Evolutionary conservation across 1,139 yeast genomes (phyloP).

Genomic region (Pneumocystis sp.): DNA sequence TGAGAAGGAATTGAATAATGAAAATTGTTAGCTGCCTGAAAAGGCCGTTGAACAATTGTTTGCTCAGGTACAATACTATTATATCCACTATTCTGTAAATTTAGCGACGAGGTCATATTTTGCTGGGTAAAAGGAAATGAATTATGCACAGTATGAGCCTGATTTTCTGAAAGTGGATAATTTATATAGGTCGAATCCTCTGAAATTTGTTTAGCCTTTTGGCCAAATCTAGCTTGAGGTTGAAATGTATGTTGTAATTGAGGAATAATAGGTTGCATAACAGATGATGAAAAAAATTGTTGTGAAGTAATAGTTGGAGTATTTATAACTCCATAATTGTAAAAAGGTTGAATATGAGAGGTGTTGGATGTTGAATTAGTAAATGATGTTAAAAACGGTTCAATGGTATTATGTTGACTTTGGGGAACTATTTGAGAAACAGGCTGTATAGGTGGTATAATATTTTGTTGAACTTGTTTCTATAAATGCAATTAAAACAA

Average conservation of each 20-base stretch:
- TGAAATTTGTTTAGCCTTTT: background rate
- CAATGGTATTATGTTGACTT: background rate
- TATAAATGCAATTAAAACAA: background rate
- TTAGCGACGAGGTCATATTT: background rate
- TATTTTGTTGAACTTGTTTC: background rate
- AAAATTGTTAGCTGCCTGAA: background rate
- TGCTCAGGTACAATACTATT: background rate
- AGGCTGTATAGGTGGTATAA: background rate
- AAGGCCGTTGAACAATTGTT: background rate
- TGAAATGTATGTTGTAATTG: background rate
- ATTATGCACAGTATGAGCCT: background rate
- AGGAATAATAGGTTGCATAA: background rate
- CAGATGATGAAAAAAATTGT: background rate
- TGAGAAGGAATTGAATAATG: background rate
- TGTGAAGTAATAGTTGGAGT: background rate
- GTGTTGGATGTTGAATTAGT: background rate
- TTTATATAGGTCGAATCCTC: background rate
- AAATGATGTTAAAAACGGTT: background rate
- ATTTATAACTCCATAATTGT: background rate
- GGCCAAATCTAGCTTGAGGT: background rate
- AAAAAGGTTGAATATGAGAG: background rate
- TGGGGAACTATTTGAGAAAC: background rate
- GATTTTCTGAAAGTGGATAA: background rate
- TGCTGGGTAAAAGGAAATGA: background rate
- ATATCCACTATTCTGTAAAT: background rate